Percentiles rank a stretch among this genome's conserved stretches.
These are phyloP conservation scores for Mycena metata DNA, from an alignment of 768 basidiomycete species.

Conservation along the genomic window DNA sequence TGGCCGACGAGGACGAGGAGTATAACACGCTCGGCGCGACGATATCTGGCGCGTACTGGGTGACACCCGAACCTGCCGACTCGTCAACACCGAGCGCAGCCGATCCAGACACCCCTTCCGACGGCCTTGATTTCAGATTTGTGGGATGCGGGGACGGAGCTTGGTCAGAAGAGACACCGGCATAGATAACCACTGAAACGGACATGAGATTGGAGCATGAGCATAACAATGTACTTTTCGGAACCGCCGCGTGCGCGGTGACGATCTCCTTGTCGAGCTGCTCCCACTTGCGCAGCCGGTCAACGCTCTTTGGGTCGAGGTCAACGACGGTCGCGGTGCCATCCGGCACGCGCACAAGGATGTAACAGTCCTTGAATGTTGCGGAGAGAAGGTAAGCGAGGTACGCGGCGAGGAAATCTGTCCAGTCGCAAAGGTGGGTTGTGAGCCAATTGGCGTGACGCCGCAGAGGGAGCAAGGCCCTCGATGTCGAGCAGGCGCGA, in stretches of 20 bases:
- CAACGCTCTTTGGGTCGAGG: conserved; percentile 83
- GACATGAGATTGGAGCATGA: no score
- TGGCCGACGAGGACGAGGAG: conserved; percentile 12
- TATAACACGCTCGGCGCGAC: no score
- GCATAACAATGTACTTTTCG: neutral
- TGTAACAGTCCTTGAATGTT: conserved; percentile 97
- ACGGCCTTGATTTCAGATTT: no score
- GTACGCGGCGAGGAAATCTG: conserved; percentile 71
- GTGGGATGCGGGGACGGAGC: no score
- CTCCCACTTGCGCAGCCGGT: conserved; percentile 78
- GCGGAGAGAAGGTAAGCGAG: conserved; percentile 88
- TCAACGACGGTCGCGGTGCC: conserved; percentile 79
- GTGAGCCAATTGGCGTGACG: conserved; percentile 46
- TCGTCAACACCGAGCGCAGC: no score
- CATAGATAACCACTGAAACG: no score
- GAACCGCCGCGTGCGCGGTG: conserved; percentile 49
- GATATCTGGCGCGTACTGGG: no score
- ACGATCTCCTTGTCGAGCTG: conserved; percentile 80
- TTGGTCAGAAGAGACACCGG: no score
- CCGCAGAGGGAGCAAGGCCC: conserved; percentile 70
- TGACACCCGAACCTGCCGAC: no score
- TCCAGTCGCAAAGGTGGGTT: conserved; percentile 79
- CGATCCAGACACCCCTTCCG: no score
- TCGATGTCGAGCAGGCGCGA: conserved; percentile 85
- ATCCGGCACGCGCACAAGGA: conserved; percentile 51